Conservation (phyloP, 257 asterid genomes). For the Nicotiana paniculata region DNA sequence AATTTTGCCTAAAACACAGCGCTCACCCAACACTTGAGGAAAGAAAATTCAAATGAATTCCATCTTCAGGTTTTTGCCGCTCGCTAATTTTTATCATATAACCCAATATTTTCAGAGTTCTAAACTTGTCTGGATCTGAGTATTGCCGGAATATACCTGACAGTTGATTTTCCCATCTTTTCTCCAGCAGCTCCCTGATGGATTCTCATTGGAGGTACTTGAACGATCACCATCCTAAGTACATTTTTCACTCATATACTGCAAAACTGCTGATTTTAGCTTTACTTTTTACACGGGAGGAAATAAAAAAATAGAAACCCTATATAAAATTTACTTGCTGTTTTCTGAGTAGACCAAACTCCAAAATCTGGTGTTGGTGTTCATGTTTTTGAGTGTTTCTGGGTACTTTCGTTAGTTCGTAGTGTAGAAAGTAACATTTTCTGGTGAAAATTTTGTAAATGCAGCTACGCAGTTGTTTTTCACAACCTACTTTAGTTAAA, state of each 20-base stretch:
- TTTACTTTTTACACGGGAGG: neutral
- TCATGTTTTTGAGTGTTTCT: neutral
- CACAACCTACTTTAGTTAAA: neutral
- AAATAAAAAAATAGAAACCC: neutral
- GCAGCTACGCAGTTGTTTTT: neutral
- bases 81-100: neutral
- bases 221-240: neutral
- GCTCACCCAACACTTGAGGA: neutral
- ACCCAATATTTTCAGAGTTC: neutral
- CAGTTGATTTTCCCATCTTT: neutral
- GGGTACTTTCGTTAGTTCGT: neutral
- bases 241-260: neutral
- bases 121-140: neutral
- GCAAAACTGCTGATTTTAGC: neutral
- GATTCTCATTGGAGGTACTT: slow-evolving; percentile 9
- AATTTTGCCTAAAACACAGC: neutral
- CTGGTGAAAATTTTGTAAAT: neutral
- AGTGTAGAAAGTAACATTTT: neutral
- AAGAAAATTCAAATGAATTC: neutral
- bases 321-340: neutral
- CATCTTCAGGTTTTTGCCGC: slow-evolving; percentile 1
- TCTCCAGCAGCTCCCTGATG: neutral
- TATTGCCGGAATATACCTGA: neutral
- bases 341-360: neutral
- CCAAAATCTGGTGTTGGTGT: neutral